Evolutionary conservation across 2,329 filamentous ascomycete genomes (phyloP).

Genomic region (Epichloe amarillans): DNA sequence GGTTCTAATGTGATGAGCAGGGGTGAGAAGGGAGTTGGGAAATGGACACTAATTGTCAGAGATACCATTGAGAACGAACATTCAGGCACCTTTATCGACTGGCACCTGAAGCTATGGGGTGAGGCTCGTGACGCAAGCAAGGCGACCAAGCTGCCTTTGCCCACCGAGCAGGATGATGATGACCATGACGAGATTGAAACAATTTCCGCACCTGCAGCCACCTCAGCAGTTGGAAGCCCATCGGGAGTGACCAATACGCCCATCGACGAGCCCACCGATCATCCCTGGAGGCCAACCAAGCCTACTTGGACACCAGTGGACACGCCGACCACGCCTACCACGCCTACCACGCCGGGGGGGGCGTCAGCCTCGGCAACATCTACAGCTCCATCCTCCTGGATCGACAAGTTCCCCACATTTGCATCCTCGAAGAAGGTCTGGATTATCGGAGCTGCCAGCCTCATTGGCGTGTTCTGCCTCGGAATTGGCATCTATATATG

Average conservation of each 20-base stretch:
- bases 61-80: slow-evolving; percentile 68
- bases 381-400: slow-evolving; percentile 46
- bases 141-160: slow-evolving; percentile 66
- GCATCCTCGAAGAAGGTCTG: slow-evolving; percentile 80
- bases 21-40: slow-evolving; percentile 79
- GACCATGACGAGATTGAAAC: slow-evolving; percentile 57
- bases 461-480: slow-evolving; percentile 74
- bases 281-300: slow-evolving; percentile 51
- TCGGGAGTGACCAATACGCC: slow-evolving; percentile 28
- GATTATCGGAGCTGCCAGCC: slow-evolving; percentile 78
- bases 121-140: slow-evolving; percentile 67
- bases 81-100: slow-evolving; percentile 72
- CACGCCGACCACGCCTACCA: background rate
- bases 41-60: slow-evolving; percentile 82
- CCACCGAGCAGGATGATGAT: slow-evolving; percentile 68
- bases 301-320: slow-evolving; percentile 9
- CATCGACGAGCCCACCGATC: slow-evolving; percentile 40
- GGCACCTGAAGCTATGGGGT: slow-evolving; percentile 90
- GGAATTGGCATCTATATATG: slow-evolving; percentile 73
- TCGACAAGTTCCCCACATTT: slow-evolving; percentile 85
- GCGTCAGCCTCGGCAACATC: background rate
- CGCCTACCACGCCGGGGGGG: too few relatives aligned
- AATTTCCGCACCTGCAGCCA: slow-evolving; percentile 13
- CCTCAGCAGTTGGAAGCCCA: slow-evolving; percentile 34
- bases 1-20: slow-evolving; percentile 30